phyloP scores from a whole-genome alignment of 1,284 basidiomycete species.

The Cryptococcus sp. region DNA sequence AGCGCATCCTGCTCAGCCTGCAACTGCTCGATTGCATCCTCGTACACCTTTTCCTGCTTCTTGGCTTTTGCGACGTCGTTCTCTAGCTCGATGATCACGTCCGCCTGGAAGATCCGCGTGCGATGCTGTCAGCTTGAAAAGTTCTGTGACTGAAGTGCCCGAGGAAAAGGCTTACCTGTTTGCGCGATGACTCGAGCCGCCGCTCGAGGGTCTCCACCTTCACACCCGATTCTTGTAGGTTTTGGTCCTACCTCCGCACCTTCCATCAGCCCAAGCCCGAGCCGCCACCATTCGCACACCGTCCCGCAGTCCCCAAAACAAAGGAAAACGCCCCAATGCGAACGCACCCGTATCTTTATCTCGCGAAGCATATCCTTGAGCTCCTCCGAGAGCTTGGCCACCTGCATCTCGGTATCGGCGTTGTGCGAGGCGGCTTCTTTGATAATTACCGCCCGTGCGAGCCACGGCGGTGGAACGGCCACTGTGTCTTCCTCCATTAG shows the following conservation, averaged over 20 bases:
- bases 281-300: too few relatives aligned
- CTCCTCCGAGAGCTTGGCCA: slow-evolving; percentile 80
- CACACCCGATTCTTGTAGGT: slow-evolving; percentile 79
- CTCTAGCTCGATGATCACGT: slow-evolving; percentile 77
- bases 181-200: slow-evolving; percentile 83
- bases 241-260: slow-evolving; percentile 66
- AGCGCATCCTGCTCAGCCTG: slow-evolving; percentile 82
- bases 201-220: slow-evolving; percentile 94
- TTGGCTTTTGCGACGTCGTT: slow-evolving; percentile 71
- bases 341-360: slow-evolving; percentile 60
- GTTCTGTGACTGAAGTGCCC: neutral
- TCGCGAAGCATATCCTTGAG: slow-evolving; percentile 79
- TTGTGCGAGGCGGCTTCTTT: slow-evolving; percentile 79
- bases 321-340: too few relatives aligned
- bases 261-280: neutral
- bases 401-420: slow-evolving; percentile 84
- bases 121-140: neutral
- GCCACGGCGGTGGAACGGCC: slow-evolving; percentile 78
- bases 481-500: slow-evolving; percentile 55
- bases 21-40: slow-evolving; percentile 88
- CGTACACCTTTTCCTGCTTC: slow-evolving; percentile 82
- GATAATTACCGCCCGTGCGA: slow-evolving; percentile 79
- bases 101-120: slow-evolving; percentile 59
- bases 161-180: slow-evolving; percentile 56
- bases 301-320: too few relatives aligned